Evolutionary conservation across 2,329 filamentous ascomycete species (phyloP).

Genomic region (Verticillium albo-atrum): DNA sequence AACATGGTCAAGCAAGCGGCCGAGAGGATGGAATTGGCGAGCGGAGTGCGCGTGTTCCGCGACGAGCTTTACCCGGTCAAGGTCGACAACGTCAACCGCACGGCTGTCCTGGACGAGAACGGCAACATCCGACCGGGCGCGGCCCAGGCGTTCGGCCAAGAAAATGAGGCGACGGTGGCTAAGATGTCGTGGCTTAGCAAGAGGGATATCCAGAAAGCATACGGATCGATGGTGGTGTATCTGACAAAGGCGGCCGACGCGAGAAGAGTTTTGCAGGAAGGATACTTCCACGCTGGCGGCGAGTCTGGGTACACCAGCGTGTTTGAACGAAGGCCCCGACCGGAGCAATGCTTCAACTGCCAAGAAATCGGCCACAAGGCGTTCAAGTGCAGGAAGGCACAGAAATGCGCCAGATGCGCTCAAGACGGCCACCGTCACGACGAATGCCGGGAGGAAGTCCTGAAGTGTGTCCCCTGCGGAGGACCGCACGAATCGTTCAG

Average conservation of each 20-base stretch:
- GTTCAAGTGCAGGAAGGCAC: constrained; percentile 19
- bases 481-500: constrained; percentile 16
- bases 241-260: constrained; percentile 14
- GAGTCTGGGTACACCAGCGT: constrained; percentile 12
- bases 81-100: constrained; percentile 16
- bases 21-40: constrained; percentile 7
- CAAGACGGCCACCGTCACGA: constrained; percentile 14
- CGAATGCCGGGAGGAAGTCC: constrained; percentile 8
- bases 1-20: constrained; percentile 12
- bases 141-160: constrained; percentile 12
- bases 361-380: constrained; percentile 21
- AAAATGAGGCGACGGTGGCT: constrained; percentile 17
- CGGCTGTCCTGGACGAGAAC: constrained; percentile 14
- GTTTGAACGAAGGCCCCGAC: constrained; percentile 16
- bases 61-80: constrained; percentile 19
- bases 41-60: constrained; percentile 12
- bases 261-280: constrained; percentile 12
- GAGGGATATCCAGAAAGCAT: constrained; percentile 14
- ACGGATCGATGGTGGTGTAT: constrained; percentile 20
- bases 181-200: constrained; percentile 20
- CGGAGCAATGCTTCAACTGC: constrained; percentile 23
- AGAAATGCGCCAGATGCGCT: constrained; percentile 12
- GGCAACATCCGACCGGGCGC: constrained; percentile 8
- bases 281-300: constrained; percentile 16
- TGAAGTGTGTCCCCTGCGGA: constrained; percentile 15